Base-by-base conservation (phyloP, 2,329 filamentous ascomycete species). In the Drechslera avenae region DNA sequence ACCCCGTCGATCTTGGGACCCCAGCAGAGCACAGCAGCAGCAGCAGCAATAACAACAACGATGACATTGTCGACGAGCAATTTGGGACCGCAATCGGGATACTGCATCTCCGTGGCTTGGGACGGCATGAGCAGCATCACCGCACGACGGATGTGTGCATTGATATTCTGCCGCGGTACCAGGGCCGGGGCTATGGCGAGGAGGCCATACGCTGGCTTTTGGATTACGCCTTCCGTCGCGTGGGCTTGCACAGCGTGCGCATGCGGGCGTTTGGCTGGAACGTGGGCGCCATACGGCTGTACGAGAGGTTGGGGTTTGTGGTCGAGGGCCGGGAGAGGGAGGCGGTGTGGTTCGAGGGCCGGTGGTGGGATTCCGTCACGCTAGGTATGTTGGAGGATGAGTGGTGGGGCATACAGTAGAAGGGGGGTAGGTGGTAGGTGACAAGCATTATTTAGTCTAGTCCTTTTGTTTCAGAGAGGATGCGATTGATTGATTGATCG, bases 171-270 rank as follows among this genome's bases (percentile, higher is more conserved):
- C 57, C 64, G 0, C 6, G 48, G 0, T 72, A 73, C 43, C 75
- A 78, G 46, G 66, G 69, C 0, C 56, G 69, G 16, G 78, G 79
- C 0, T 81, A 81, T 46, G 79, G 79, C 1, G 60, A 56, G 5
- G 79, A 81, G 56, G 75, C 77, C 1, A 76, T 82, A 36, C 65
- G 68, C 19, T 83, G 78, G 79, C 73, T 64, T 0, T 55, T 80
- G 3, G 71, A 77, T 18, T 81, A 78, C 73, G 75, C 75, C 0
- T 82, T 82, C 54, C 56, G 61, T 5, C 66, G 67, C n/a, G 77
- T 71, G 1, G 75, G 75, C 0, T 58, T 79, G 63, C 79, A 82
- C 53, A 65, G 75, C 4, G 73, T 82, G 14, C 63, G 59, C 9
- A 71, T 82, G 5, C 57, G 61, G 3, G 73, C 73, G 0, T 73